Base-by-base conservation (phyloP, 805 yeast genomes). In the Ascoidea asiatica region DNA sequence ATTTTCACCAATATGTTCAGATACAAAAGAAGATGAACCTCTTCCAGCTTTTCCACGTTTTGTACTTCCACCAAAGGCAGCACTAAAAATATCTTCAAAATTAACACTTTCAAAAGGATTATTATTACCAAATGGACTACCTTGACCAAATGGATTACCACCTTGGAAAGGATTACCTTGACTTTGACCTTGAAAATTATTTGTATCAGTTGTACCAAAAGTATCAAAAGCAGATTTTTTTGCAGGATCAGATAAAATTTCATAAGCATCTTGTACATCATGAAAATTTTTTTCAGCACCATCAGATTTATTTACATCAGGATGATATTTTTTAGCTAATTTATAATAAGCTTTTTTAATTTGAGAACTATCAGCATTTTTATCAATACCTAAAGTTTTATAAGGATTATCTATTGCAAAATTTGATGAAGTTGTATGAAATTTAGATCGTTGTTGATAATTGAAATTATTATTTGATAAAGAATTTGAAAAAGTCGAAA, bases 341-440 rank as follows among this genome's bases (percentile, higher is more conserved):
- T 87, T 81, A 60, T 88, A 88, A 65, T 92, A 92, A 2, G 95
- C 90, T 62, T 89, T 89, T 63, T 92, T 92, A 64, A 92, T 92
- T 19, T 88, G 94, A n/a, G 85, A 72, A 5, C 80, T 66, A 13
- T 80, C 71, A 0, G 98, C 92, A 43, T 58, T 59, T 49, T 73
- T 75, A 21, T 73, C 75, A 22, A 92, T 85, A 4, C 97, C 97
- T 39, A 92, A 66, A 0, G 79, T 75, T 49, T 77, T 70, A 63
- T 92, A 92, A 0, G 99, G 99, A 58, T 92, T 95, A 38, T 68
- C 64, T 19, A 64, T 58, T 17, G 59, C 52, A 13, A 56, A 54
- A 2, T 49, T 37, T 6, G 50, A 43, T 4, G 50, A 44, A 1
- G 75, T 57, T 1, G 72, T 51, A 50, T 76, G 83, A 58, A 78